A percentile compares a stretch with the other conserved stretches of the same genome.
These are phyloP conservation scores for Dendrocalamus latiflorus DNA, from an alignment of 202 grass and related monocot genomes.

Conservation along the genomic window DNA sequence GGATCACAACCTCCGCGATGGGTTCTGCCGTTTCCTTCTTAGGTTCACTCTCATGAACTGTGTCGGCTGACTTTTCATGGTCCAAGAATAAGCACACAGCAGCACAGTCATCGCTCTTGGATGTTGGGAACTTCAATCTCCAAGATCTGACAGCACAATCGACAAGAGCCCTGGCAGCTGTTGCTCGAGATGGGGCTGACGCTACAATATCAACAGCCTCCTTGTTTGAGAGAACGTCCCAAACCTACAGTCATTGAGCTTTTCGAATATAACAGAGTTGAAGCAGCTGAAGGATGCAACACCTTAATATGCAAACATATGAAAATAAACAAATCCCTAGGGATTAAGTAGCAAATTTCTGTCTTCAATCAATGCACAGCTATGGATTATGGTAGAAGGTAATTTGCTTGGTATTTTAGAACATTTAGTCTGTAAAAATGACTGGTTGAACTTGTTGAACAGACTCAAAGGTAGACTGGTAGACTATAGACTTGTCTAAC, in stretches of 20 bases:
- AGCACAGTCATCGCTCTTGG: slow-evolving; percentile 93
- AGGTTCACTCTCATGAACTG: slow-evolving; percentile 18
- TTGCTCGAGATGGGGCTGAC: slow-evolving; percentile 62
- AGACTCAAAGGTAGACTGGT: too few species aligned
- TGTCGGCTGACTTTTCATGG: slow-evolving; percentile 31
- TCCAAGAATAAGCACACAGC: slow-evolving; percentile 89
- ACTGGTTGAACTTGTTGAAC: too few species aligned
- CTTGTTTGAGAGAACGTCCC: slow-evolving; percentile 99
- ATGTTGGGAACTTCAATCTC: slow-evolving; percentile 98
- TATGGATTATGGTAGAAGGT: not conserved
- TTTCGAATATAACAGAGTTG: slow-evolving; percentile 22
- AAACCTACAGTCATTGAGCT: slow-evolving; percentile 55
- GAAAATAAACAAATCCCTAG: not conserved
- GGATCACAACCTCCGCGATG: slow-evolving; percentile 21
- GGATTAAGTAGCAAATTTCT: not conserved
- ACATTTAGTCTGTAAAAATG: too few species aligned
- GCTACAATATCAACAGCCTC: slow-evolving; percentile 84
- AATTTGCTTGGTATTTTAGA: too few species aligned
- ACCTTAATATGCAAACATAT: not conserved
- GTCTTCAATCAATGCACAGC: not conserved
- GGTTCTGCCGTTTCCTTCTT: slow-evolving; percentile 30
- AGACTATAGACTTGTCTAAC: not conserved
- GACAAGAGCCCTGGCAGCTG: slow-evolving; percentile 80
- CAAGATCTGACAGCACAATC: slow-evolving; percentile 92
- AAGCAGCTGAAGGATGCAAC: slow-evolving; percentile 9